Evolutionary conservation across 176 grass and related monocot genomes (phyloP).

Genomic region (Tuctoria greenei): DNA sequence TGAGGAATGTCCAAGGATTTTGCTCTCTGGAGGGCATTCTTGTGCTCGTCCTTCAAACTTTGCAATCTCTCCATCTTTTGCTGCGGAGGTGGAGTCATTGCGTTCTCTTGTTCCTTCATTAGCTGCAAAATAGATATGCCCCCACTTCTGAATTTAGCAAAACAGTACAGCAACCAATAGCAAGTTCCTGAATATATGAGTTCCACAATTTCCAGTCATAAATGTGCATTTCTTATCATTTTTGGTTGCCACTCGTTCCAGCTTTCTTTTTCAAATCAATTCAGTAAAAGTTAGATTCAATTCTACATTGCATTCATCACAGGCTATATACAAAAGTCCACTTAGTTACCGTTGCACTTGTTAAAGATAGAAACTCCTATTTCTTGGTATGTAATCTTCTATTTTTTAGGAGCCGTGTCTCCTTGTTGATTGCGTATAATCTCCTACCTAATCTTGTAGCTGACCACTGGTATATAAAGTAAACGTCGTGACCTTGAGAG

Average conservation of each 20-base stretch:
- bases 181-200: slow-evolving; percentile 3
- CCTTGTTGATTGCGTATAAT: too few relatives aligned
- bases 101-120: slow-evolving; percentile 48
- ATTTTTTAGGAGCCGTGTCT: too few relatives aligned
- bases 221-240: background rate
- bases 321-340: background rate
- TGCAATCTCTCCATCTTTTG: slow-evolving; percentile 74
- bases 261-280: slow-evolving; percentile 14
- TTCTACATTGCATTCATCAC: background rate
- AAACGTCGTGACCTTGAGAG: too few relatives aligned
- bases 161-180: background rate
- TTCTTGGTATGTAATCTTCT: too few relatives aligned
- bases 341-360: background rate
- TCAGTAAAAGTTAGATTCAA: background rate
- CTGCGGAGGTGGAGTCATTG: slow-evolving; percentile 42
- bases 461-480: too few relatives aligned
- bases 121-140: slow-evolving; percentile 42
- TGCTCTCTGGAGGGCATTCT: slow-evolving; percentile 65
- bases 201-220: background rate
- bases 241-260: background rate
- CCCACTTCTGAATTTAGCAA: background rate
- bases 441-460: too few relatives aligned
- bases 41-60: slow-evolving; percentile 81
- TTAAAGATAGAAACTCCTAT: too few relatives aligned
- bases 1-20: slow-evolving; percentile 70